Evolutionary conservation across 2,329 filamentous ascomycete species (phyloP), one percentile per base, ranked within the genome.

Genomic region (Clathrospora elynae): DNA sequence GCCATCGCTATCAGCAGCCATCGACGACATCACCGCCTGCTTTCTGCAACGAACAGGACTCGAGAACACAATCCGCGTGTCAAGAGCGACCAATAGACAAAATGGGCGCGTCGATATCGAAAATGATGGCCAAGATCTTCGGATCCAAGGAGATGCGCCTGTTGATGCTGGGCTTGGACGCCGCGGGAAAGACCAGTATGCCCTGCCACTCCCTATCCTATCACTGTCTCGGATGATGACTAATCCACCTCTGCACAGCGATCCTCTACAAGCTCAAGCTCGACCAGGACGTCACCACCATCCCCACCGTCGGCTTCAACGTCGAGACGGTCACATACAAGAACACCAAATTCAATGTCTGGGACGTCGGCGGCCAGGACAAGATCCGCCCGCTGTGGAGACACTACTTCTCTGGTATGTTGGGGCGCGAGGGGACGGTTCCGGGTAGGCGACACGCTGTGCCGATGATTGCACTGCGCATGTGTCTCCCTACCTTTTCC

Each of bases 191-290:
- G 82, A 99, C 93, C 22, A 97, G 75, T 78, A 73, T 46, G 75
- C 38, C 33, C 13, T 32, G 22, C 28, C 17, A 24, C 14, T 3
- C 13, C 22, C 13, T 30, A 23, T 19, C 17, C 26, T 9, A 6
- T 20, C 28, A 24, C 25, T 19, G 33, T 18, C 24, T 25, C 12
- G 20, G 29, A 5, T 34, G 16, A 28, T 18, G 35, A 46, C 59
- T 67, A 35, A 65, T 47, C 13, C 10, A 3, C 12, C 23, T 29
- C 17, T 22, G 23, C 30, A 17, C 57, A 78, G 76, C 93, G 67
- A 99, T 99, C 72, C 86, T 99, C 65, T 99, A 99, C 82, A 99
- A 99, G 84, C 86, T 99, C 75, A 99, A 99, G 85, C 88, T 99
- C 71, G 92, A 93, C 78, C 88, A 96, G 82, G 93, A 95, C 73